Base-by-base conservation (phyloP, 2,329 filamentous ascomycete genomes). In the Fusarium sp. region DNA sequence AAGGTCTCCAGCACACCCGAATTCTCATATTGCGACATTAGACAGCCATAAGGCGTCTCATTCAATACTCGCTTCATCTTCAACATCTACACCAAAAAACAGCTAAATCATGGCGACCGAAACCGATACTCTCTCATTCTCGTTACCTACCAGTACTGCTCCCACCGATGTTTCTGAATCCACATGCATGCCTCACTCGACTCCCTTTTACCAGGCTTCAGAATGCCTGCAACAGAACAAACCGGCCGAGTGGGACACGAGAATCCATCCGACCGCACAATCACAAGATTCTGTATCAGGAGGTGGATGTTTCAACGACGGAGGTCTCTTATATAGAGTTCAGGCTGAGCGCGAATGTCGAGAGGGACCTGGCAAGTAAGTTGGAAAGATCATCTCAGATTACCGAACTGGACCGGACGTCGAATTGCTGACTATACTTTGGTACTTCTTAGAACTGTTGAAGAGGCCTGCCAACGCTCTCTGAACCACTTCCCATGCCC, bases 401-500 rank as follows among this genome's bases (percentile, higher is more conserved):
- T 31, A 13, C 31, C 47, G 35, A 20, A n/a, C 56, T 42, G 47
- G 26, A 7, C 36, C 33, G 52, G 49, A 63, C 28, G 45, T 41
- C n/a, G 36, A 49, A 44, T 69, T 52, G 65, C 76, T 78, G 75
- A 78, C 73, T 72, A 60, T 69, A 18, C 36, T 63, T 55, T 67
- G 65, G 42, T 61, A 62, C 44, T 24, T 52, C 22, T 35, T 63
- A 81, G 77, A 66, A 82, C 77, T 60, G 80, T 84, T 62, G 82
- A 84, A 68, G 82, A 84, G 58, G 77, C 81, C 22, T 82, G 80
- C 67, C 81, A 82, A 67, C 81, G 82, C 47, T 79, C 82, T 15
- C 77, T 84, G 24, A 79, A 81, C 52, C 82, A 84, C 59, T 84
- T 84, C 42, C 83, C 84, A n/a, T 82, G 83, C 70, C 83, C 85